phyloP scores from a whole-genome alignment of 2,329 filamentous ascomycete genomes.

The Biscogniauxia sp. region DNA sequence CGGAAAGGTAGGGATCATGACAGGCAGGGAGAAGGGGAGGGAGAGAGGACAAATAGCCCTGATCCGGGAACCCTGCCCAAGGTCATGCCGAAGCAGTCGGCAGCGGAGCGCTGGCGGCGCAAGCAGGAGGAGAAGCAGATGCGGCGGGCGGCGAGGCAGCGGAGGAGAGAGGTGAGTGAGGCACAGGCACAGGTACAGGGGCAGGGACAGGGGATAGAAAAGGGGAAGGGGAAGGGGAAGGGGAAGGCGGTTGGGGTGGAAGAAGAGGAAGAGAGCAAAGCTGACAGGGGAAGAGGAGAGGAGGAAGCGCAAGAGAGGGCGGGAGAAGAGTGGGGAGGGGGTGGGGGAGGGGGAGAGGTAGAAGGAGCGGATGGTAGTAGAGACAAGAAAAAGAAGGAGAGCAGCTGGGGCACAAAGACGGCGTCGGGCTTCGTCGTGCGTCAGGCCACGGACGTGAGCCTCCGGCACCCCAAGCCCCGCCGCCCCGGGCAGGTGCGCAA shows the following conservation, averaged over 20 bases:
- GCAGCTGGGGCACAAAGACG: constrained; percentile 29
- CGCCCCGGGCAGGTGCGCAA: constrained; percentile 32
- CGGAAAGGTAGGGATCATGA: no score
- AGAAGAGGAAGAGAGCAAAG: constrained; percentile 8
- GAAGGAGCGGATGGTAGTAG: not conserved
- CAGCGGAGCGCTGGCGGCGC: constrained; percentile 21
- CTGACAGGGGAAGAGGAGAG: no score
- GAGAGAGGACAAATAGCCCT: not conserved
- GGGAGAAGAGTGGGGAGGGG: constrained; percentile 15
- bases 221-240: constrained; percentile 20
- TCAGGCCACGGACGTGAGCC: constrained; percentile 26
- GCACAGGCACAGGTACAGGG: constrained; percentile 12
- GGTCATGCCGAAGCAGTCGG: constrained; percentile 21
- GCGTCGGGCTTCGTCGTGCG: constrained; percentile 33
- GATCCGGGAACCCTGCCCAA: constrained; percentile 18
- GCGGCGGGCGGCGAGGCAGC: constrained; percentile 15
- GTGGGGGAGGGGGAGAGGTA: not conserved
- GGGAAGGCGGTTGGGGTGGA: constrained; percentile 5
- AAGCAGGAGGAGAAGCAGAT: constrained; percentile 23
- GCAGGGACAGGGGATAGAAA: constrained; percentile 4
- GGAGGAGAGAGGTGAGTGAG: not conserved
- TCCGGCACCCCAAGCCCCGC: constrained; percentile 28
- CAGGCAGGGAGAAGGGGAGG: constrained; percentile 6
- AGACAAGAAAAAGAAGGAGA: constrained; percentile 9
- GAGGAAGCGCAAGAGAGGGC: constrained; percentile 5